Base-by-base conservation (phyloP, 164 flowering plant species). In the Vitis vinifera region DNA sequence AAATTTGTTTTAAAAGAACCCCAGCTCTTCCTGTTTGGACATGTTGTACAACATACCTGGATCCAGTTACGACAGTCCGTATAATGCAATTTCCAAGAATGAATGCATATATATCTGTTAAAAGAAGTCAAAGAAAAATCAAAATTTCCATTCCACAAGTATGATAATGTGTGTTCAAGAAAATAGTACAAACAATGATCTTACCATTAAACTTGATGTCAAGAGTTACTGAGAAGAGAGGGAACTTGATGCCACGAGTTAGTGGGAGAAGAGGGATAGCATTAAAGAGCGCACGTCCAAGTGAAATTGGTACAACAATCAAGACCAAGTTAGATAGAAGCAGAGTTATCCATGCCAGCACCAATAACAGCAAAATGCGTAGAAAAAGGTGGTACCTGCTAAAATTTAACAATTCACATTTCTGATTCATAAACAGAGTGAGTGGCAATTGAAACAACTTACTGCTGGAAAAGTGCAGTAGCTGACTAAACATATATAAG, bases 311-410 rank as follows among this genome's bases (percentile, higher is more conserved):
- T 62, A 86, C 78, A 68, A 85, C 75, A 64, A 88, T 81, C 69
- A 88, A 67, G n/a, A 86, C 79, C 27, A 87, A 83, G 69, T 88
- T 88, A 75, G 81, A 85, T 52, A 86, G 65, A 51, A 88, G 90
- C 17, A 86, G 73, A 27, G 89, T 88, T 85, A 88, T 83, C 92
- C 92, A 88, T 63, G 90, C 92, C 69, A 86, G 72, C 53, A 88
- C 77, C 76, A 88, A 66, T 73, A 88, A 65, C 59, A 88, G 75
- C 68, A 86, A 85, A 70, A 88, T 86, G 27, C 90, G 87, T 50
- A 88, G 77, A 23, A 83, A 87, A 80, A 86, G 86, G 62, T 84
- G 73, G 68, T 80, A 88, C 78, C 92, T 79, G 73, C 87, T 68
- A 76, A 23, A 66, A 73, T 3, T 3, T 6, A 37, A 37, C 6